A percentile compares a stretch with the other conserved stretches of the same genome.
phyloP scores from a whole-genome alignment of 73 alveolate species.

The Tetrahymena thermophila region DNA sequence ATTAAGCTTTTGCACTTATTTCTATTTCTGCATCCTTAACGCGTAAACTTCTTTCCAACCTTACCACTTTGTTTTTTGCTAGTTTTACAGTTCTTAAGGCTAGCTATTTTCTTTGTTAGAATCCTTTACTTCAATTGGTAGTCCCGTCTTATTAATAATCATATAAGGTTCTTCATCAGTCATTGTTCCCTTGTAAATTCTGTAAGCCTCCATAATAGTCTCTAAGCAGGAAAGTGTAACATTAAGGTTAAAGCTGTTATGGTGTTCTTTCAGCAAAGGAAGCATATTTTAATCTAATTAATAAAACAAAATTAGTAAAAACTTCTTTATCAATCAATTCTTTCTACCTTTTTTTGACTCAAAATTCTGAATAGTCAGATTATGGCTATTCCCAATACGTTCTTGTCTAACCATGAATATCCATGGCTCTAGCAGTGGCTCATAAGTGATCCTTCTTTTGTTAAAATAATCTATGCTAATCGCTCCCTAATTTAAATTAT shows the following conservation, averaged over 20 bases:
- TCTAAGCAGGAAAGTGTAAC: slow-evolving; percentile 21
- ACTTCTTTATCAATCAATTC: not conserved
- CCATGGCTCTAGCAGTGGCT: slow-evolving; percentile 39
- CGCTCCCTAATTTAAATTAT: not conserved
- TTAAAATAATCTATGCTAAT: slow-evolving; percentile 20
- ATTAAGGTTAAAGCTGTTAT: slow-evolving; percentile 26
- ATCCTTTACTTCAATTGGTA: slow-evolving; percentile 10
- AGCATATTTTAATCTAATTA: slow-evolving; percentile 26
- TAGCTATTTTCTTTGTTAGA: slow-evolving; percentile 13
- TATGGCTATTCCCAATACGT: not conserved
- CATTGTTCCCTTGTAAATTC: slow-evolving; percentile 29
- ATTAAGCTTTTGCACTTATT: not conserved
- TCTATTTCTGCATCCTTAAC: not conserved
- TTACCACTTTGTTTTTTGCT: not conserved
- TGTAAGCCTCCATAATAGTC: slow-evolving; percentile 36
- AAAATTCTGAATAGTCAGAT: slow-evolving; percentile 11
- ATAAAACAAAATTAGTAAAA: not conserved
- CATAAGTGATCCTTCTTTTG: slow-evolving; percentile 32
- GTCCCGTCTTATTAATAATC: slow-evolving; percentile 29
- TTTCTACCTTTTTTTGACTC: slow-evolving; percentile 3
- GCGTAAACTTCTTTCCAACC: not conserved
- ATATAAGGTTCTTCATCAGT: slow-evolving; percentile 39
- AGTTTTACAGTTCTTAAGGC: not conserved
- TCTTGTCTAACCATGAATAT: slow-evolving; percentile 5
- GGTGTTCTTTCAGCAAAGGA: slow-evolving; percentile 27